Evolutionary conservation across 129 eudicot genomes (phyloP).

Genomic region (Rutidosis leptorrhynchoides): DNA sequence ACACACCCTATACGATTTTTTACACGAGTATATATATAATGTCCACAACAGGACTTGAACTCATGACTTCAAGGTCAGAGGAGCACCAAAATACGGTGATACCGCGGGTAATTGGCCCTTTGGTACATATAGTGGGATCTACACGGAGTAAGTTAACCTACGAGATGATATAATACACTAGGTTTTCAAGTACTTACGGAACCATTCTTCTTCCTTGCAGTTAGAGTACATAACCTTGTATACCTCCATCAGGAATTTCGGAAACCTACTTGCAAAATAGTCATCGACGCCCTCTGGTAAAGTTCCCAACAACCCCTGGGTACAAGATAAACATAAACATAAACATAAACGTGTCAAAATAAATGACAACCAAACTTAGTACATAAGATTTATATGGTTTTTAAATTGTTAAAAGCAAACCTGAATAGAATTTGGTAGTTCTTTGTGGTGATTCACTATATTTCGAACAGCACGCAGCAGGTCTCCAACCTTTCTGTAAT

Average conservation of each 20-base stretch:
- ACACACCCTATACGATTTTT: no score
- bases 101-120: no score
- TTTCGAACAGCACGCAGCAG: slow-evolving; percentile 82
- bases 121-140: no score
- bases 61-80: no score
- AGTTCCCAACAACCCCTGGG: slow-evolving; percentile 80
- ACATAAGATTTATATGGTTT: background rate
- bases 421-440: slow-evolving; percentile 83
- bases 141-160: no score
- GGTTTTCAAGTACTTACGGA: slow-evolving; percentile 47
- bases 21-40: no score
- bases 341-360: background rate
- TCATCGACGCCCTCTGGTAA: slow-evolving; percentile 80
- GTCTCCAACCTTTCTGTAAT: slow-evolving; percentile 73
- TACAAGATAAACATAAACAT: slow-evolving; percentile 7
- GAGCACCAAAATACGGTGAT: no score
- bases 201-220: slow-evolving; percentile 69
- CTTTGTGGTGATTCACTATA: slow-evolving; percentile 78
- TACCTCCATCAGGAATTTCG: slow-evolving; percentile 77
- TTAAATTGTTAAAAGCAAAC: slow-evolving; percentile 43
- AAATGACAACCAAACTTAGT: background rate
- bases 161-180: no score
- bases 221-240: slow-evolving; percentile 58
- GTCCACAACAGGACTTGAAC: no score
- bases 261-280: slow-evolving; percentile 75